These are phyloP conservation scores for Cladosporium sphaerospermum DNA, from an alignment of 2,329 filamentous ascomycete genomes.

Conservation along the genomic window DNA sequence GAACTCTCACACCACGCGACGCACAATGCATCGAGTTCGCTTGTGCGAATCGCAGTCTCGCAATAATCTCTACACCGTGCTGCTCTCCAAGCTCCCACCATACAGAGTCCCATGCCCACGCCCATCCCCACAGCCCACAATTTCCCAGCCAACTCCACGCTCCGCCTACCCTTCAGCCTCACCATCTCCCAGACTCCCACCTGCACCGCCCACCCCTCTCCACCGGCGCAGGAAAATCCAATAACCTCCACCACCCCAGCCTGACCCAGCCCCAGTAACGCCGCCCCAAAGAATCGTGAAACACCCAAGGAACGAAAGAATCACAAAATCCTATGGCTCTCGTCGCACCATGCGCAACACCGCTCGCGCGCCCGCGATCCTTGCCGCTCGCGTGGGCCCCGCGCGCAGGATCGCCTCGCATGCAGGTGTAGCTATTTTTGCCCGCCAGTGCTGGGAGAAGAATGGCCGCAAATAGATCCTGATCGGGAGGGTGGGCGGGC, in stretches of 20 bases:
- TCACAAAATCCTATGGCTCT: neutral
- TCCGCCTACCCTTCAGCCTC: conserved; percentile 6
- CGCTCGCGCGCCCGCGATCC: neutral
- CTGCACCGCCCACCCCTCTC: conserved; percentile 3
- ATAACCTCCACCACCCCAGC: conserved; percentile 4
- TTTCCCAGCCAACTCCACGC: conserved; percentile 2
- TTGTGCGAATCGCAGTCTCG: neutral
- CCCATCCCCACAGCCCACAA: conserved; percentile 4
- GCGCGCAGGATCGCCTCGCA: neutral
- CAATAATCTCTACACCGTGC: neutral
- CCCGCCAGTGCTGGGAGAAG: neutral
- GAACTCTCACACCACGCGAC: conserved; percentile 1
- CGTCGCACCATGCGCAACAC: neutral
- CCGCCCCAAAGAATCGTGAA: neutral
- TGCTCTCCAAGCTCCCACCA: neutral
- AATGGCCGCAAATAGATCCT: conserved; percentile 12
- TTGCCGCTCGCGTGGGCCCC: conserved; percentile 9
- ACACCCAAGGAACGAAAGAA: conserved; percentile 4
- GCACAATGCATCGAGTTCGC: neutral
- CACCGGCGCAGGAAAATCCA: neutral
- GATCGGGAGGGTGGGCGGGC: neutral
- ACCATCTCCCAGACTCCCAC: neutral
- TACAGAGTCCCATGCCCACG: neutral
- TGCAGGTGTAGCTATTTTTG: conserved; percentile 7
- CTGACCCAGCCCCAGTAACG: neutral